A percentile compares a stretch with the other conserved stretches of the same genome.
These are phyloP conservation scores for Chlorella vulgaris DNA, from an alignment of 139 green algal species.

Conservation along the genomic window DNA sequence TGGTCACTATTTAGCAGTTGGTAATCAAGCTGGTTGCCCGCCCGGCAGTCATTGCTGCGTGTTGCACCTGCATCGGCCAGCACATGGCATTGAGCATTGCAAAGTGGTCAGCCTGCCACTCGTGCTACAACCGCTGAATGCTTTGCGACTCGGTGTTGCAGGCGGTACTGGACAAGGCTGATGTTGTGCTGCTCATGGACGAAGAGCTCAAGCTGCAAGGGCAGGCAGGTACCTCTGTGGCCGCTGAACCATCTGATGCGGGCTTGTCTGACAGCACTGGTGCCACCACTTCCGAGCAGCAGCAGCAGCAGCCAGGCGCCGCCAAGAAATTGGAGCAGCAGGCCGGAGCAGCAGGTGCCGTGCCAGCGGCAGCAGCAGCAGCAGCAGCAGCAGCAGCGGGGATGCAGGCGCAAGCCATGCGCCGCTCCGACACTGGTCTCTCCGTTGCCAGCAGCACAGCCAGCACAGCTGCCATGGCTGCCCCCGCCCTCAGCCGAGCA, in stretches of 20 bases:
- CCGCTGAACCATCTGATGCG: not conserved
- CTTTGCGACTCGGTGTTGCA: not conserved
- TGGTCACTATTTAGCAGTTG: too few species aligned
- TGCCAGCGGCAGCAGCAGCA: not conserved
- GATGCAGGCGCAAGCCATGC: not conserved
- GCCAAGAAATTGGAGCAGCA: not conserved
- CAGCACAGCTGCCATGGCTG: not conserved
- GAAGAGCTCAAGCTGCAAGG: constrained; percentile 13
- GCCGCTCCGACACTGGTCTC: not conserved
- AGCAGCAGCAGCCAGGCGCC: not conserved
- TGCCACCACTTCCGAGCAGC: not conserved
- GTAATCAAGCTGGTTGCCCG: too few species aligned
- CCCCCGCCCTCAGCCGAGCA: not conserved
- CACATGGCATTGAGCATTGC: not conserved
- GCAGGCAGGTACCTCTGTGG: constrained; percentile 16
- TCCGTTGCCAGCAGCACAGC: too few species aligned
- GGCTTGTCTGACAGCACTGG: not conserved
- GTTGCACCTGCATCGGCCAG: too few species aligned
- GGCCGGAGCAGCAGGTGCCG: not conserved
- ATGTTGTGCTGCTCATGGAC: constrained; percentile 42
- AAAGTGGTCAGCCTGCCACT: not conserved
- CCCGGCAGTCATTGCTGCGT: too few species aligned
- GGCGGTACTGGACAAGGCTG: constrained; percentile 61
- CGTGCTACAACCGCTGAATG: not conserved
- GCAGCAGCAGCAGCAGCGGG: not conserved